phyloP scores from a whole-genome alignment of 768 basidiomycete genomes.

The Neoboletus magnificus region DNA sequence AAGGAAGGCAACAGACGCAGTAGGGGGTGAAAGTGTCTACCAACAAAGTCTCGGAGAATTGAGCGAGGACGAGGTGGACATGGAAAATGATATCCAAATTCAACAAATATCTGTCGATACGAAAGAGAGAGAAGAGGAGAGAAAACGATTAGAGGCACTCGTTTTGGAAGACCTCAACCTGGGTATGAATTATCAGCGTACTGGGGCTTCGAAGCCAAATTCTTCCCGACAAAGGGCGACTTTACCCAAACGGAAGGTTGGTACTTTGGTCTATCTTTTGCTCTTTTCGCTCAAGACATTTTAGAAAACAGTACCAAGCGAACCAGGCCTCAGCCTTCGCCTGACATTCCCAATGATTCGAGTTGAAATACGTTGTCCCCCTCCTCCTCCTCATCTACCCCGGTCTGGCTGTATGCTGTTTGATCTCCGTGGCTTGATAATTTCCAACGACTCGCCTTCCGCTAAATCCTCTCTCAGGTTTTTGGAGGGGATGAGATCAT shows the following conservation, averaged over 20 bases:
- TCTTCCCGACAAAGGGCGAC: constrained; percentile 2
- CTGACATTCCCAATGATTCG: constrained; percentile 58
- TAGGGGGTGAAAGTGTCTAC: background rate
- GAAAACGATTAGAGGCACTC: constrained; percentile 43
- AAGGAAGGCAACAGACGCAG: background rate
- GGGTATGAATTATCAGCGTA: constrained; percentile 42
- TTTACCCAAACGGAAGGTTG: constrained; percentile 16
- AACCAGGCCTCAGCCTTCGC: constrained; percentile 22
- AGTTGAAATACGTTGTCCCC: constrained; percentile 62
- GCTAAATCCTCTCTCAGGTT: constrained; percentile 29
- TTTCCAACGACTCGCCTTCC: constrained; percentile 32
- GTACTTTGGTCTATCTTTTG: background rate
- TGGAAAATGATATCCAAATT: constrained; percentile 25
- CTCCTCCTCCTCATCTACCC: constrained; percentile 42
- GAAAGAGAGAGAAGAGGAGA: constrained; percentile 36
- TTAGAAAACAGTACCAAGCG: constrained; percentile 7
- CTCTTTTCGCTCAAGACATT: constrained; percentile 4
- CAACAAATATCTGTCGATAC: constrained; percentile 14
- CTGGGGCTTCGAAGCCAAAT: constrained; percentile 6
- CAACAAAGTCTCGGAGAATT: constrained; percentile 3
- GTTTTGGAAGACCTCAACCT: constrained; percentile 61
- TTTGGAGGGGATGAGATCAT: constrained; percentile 15
- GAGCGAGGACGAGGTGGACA: constrained; percentile 12
- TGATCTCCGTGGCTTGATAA: constrained; percentile 53
- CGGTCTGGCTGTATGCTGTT: constrained; percentile 70